These are phyloP conservation scores for Hypomyces rosellus DNA, from an alignment of 2,329 filamentous ascomycete genomes.

Conservation along the genomic window DNA sequence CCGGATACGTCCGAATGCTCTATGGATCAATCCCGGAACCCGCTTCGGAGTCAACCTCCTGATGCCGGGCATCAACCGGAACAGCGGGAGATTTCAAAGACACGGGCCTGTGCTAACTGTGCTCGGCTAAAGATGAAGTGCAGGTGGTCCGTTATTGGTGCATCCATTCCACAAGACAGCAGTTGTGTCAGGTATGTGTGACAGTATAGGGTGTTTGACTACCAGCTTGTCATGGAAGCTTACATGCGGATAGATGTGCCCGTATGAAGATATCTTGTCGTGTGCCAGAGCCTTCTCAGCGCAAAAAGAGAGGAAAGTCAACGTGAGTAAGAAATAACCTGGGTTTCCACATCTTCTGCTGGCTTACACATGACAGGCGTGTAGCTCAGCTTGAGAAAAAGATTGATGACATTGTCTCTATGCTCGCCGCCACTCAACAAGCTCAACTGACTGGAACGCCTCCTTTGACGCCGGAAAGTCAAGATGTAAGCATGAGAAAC, in stretches of 20 bases:
- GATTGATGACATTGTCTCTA: conserved; percentile 34
- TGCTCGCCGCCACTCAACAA: conserved; percentile 27
- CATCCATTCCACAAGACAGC: conserved; percentile 13
- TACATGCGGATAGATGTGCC: conserved; percentile 21
- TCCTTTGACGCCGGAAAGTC: conserved; percentile 13
- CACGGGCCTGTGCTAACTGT: conserved; percentile 28
- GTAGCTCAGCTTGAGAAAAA: conserved; percentile 34
- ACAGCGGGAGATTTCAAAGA: conserved; percentile 3
- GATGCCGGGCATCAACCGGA: not conserved
- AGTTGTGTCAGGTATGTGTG: conserved; percentile 22
- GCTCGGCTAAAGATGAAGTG: conserved; percentile 33
- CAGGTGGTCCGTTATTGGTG: conserved; percentile 23
- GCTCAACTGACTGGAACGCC: conserved; percentile 14
- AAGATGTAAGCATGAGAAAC: not conserved
- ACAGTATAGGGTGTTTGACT: not conserved
- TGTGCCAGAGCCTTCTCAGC: conserved; percentile 27
- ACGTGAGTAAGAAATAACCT: conserved; percentile 19
- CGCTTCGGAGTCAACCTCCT: not conserved
- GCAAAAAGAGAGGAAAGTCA: conserved; percentile 30
- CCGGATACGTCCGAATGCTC: too few species aligned
- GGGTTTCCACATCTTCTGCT: not conserved
- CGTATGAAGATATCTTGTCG: conserved; percentile 29
- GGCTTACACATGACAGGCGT: conserved; percentile 18
- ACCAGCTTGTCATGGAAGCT: not conserved
- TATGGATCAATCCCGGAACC: not conserved